Conservation (phyloP, 768 basidiomycete species). For the Rhodosporidiobolus odoratus region DNA sequence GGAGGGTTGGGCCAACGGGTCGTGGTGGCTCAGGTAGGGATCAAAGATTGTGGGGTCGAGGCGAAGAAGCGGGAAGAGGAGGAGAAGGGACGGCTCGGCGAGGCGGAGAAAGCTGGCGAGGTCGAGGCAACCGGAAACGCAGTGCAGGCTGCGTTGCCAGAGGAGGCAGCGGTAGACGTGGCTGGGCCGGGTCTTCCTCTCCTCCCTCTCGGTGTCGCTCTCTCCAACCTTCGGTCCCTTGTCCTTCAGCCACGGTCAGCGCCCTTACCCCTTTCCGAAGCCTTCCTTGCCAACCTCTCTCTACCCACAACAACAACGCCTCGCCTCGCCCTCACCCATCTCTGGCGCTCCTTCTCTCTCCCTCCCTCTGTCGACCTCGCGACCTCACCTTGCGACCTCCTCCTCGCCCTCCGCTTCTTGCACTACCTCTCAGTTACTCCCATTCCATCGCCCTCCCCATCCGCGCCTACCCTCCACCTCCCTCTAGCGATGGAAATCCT, state of each 20-base stretch:
- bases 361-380: neutral
- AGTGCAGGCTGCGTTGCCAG: too few relatives aligned
- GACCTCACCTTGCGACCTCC: neutral
- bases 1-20: neutral
- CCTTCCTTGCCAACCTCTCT: neutral
- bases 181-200: too few relatives aligned
- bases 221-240: too few relatives aligned
- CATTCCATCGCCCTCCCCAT: neutral
- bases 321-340: neutral
- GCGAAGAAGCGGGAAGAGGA: neutral
- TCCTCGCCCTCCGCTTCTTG: conserved; percentile 1
- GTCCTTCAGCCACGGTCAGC: too few relatives aligned
- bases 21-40: neutral
- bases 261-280: too few relatives aligned
- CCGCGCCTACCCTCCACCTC: neutral
- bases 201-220: too few relatives aligned
- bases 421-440: neutral
- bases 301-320: neutral
- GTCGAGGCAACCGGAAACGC: neutral
- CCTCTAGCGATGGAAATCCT: conserved; percentile 15
- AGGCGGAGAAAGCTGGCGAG: neutral
- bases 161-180: too few relatives aligned
- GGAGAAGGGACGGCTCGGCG: neutral
- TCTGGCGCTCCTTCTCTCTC: neutral
- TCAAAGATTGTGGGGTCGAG: neutral